These are phyloP conservation scores for Lachnellula suecica DNA, from an alignment of 2,329 filamentous ascomycete genomes.

Conservation along the genomic window DNA sequence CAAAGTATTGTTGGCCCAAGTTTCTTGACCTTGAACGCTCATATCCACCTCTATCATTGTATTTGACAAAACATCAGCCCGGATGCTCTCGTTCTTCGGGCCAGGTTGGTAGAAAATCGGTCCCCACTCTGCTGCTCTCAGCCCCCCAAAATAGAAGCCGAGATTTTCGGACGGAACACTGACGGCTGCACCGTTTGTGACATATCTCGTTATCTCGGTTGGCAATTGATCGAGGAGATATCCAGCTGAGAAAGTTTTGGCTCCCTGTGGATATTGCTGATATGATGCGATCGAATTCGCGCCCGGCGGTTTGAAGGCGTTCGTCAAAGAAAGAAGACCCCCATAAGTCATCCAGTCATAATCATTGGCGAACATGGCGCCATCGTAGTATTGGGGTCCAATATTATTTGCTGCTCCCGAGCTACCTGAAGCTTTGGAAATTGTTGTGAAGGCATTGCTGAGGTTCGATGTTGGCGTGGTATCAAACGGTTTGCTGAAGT, in stretches of 20 bases:
- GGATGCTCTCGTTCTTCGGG: conserved; percentile 16
- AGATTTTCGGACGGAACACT: conserved; percentile 69
- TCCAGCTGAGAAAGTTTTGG: conserved; percentile 40
- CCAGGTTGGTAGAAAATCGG: conserved; percentile 41
- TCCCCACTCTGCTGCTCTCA: conserved; percentile 50
- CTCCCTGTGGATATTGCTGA: conserved; percentile 52
- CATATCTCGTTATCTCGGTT: conserved; percentile 53
- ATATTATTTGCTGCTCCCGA: conserved; percentile 48
- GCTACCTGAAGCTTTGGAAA: conserved; percentile 47
- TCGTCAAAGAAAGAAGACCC: conserved; percentile 45
- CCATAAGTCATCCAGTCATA: conserved; percentile 64
- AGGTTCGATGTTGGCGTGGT: conserved; percentile 46
- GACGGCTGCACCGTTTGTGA: conserved; percentile 63
- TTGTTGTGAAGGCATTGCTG: conserved; percentile 46
- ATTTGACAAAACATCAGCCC: conserved; percentile 44
- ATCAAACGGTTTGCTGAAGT: conserved; percentile 57
- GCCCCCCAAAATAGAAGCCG: conserved; percentile 70
- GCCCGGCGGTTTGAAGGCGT: conserved; percentile 38
- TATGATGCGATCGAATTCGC: conserved; percentile 49
- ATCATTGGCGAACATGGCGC: conserved; percentile 65
- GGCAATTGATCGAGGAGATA: conserved; percentile 44
- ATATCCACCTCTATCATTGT: conserved; percentile 63
- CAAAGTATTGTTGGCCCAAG: conserved; percentile 58
- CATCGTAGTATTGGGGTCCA: conserved; percentile 58
- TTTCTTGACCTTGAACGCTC: conserved; percentile 45